phyloP scores from a whole-genome alignment of 306 rosid genomes.

The Acacia confusa region DNA sequence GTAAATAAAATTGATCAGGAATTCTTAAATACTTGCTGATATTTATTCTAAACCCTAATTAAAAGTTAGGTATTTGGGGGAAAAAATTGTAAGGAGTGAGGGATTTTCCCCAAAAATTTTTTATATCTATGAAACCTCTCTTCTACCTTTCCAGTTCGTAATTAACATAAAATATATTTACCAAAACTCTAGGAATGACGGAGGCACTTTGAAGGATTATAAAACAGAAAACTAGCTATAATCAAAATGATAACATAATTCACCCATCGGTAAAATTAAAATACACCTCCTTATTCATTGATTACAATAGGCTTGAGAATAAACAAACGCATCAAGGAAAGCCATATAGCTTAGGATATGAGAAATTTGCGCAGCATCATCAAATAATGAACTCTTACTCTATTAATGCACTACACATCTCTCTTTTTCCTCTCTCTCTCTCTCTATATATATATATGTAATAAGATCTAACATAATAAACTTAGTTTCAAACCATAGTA shows the following conservation, averaged over 20 bases:
- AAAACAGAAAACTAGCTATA: neutral
- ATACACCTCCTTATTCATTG: neutral
- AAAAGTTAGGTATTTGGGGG: too few relatives aligned
- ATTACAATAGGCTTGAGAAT: neutral
- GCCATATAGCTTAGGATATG: neutral
- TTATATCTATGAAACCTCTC: too few relatives aligned
- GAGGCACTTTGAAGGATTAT: neutral
- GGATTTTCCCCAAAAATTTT: too few relatives aligned
- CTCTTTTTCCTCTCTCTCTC: neutral
- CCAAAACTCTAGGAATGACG: neutral
- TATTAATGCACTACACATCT: neutral
- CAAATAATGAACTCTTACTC: neutral
- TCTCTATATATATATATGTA: neutral
- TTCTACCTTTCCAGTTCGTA: too few relatives aligned
- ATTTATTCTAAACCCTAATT: too few relatives aligned
- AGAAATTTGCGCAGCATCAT: conserved; percentile 21
- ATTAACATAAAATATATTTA: too few relatives aligned
- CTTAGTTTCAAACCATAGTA: conserved; percentile 10
- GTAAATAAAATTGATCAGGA: too few relatives aligned
- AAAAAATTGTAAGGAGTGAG: too few relatives aligned
- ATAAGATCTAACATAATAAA: neutral
- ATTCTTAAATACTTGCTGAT: too few relatives aligned
- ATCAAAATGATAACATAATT: neutral
- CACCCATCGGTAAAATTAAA: neutral
- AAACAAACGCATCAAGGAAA: neutral